Base-by-base conservation (phyloP, 2,329 filamentous ascomycete species). In the Mariannaea sp. region DNA sequence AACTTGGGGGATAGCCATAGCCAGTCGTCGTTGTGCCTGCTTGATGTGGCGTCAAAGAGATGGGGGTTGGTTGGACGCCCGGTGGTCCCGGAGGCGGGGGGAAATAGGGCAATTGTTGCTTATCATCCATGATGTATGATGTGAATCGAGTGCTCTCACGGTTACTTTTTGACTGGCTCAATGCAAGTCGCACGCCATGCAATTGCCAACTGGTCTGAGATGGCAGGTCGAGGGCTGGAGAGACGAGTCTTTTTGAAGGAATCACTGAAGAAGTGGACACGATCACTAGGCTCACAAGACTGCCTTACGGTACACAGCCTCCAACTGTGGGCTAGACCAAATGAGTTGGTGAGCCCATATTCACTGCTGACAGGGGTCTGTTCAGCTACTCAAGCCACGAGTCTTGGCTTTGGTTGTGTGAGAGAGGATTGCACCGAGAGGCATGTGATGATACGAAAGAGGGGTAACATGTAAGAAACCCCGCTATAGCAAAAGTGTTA, bases 401-500 rank as follows among this genome's bases (percentile, higher is more conserved):
- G 43, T 38, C 43, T 46, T 46, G 43, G 43, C 43, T 36, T 27
- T n/a, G n/a, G n/a, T n/a, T n/a, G n/a, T n/a, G n/a, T n/a, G n/a
- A n/a, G n/a, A n/a, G n/a, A n/a, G n/a, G n/a, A n/a, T n/a, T n/a
- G n/a, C n/a, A n/a, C n/a, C n/a, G n/a, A n/a, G n/a, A n/a, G n/a
- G n/a, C n/a, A n/a, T n/a, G n/a, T n/a, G n/a, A n/a, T n/a, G n/a
- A n/a, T n/a, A n/a, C n/a, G n/a, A n/a, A n/a, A n/a, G n/a, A n/a
- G n/a, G n/a, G n/a, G n/a, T n/a, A n/a, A n/a, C n/a, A n/a, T n/a
- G n/a, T n/a, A n/a, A n/a, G n/a, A n/a, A n/a, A n/a, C n/a, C n/a
- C n/a, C n/a, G n/a, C n/a, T n/a, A n/a, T n/a, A n/a, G n/a, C n/a
- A n/a, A n/a, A n/a, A n/a, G n/a, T n/a, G n/a, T n/a, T n/a, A n/a